These are phyloP conservation scores for Colletotrichum somersetense DNA, from an alignment of 2,329 filamentous ascomycete species.

Conservation along the genomic window DNA sequence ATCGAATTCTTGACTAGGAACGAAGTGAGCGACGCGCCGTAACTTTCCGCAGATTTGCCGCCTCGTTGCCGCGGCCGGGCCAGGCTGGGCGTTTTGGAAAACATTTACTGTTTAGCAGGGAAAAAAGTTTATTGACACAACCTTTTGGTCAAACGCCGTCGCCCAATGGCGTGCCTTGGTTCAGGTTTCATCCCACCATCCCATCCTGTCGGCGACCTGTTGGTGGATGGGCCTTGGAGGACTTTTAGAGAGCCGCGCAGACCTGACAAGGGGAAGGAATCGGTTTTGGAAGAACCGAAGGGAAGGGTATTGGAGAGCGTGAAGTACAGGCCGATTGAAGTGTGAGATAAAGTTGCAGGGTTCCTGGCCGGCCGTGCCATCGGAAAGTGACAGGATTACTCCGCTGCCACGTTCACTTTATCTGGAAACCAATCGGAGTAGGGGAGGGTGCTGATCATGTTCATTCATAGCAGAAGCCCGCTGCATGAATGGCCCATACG, in stretches of 20 bases:
- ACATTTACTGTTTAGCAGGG: background rate
- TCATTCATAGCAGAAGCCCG: background rate
- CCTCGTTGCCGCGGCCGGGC: background rate
- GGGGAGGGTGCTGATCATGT: background rate
- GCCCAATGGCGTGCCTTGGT: background rate
- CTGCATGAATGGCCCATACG: background rate
- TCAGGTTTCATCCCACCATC: background rate
- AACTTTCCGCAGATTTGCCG: background rate
- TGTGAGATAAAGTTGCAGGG: slow-evolving; percentile 5
- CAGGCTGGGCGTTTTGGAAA: background rate
- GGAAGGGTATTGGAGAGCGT: background rate
- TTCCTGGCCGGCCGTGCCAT: background rate
- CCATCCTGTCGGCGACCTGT: background rate
- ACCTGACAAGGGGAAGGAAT: background rate
- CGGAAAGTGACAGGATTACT: background rate
- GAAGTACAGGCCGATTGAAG: background rate
- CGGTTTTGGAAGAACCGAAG: background rate
- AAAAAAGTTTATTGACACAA: background rate
- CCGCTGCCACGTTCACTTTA: background rate
- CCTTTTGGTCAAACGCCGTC: background rate
- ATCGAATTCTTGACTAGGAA: background rate
- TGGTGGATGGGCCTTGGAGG: background rate
- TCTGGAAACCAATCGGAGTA: background rate
- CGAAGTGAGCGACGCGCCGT: background rate
- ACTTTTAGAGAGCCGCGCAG: background rate